Evolutionary conservation across 2,329 filamentous ascomycete species (phyloP), one percentile per base, ranked within the genome.

Genomic region (Sporothrix variecibatus): DNA sequence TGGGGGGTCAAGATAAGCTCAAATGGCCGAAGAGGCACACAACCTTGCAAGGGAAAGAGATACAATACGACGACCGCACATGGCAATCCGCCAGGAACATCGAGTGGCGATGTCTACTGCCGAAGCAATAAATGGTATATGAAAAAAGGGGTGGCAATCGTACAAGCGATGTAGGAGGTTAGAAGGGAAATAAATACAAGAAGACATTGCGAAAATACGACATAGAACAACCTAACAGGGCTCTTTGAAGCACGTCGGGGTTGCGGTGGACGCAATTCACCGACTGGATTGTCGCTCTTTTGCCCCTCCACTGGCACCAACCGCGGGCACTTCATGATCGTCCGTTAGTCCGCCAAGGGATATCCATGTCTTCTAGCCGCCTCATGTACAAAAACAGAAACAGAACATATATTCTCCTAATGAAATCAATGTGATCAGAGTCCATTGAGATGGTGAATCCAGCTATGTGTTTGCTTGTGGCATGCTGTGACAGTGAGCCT

Each of bases 1-100:
- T 71, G 68, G 68, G 68, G 68, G 68, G 20, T n/a, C 4, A 60
- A 71, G 68, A 71, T 60, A 60, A 46, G 68, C 67, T 56, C 23
- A 23, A 2, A 40, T 23, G 12, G 26, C 56, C 28, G 15, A 60
- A 3, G 2, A 6, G 12, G 28, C 56, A 60, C 31, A 3, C 17
- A 23, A 15, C 26, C 26, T 11, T 38, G 43, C 7, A 53, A 53
- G 4, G 26, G 43, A 34, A 20, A 34, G 38, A 17, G 1, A 9
- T 26, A 51, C 8, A 12, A 46, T 46, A 17, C 31, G 17, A 64
- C 60, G 9, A 23, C 20, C 20, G 60, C 60, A 64, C 60, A 40
- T 64, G 60, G 60, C 60, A 64, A 64, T 23, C 8, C 31, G 31
- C 6, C 58, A n/a, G 58, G 58, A 40, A 38, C 31, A 64, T 31